Evolutionary conservation across 768 basidiomycete genomes (phyloP), one percentile per base, ranked within the genome.

Genomic region (Rickenella mellea): DNA sequence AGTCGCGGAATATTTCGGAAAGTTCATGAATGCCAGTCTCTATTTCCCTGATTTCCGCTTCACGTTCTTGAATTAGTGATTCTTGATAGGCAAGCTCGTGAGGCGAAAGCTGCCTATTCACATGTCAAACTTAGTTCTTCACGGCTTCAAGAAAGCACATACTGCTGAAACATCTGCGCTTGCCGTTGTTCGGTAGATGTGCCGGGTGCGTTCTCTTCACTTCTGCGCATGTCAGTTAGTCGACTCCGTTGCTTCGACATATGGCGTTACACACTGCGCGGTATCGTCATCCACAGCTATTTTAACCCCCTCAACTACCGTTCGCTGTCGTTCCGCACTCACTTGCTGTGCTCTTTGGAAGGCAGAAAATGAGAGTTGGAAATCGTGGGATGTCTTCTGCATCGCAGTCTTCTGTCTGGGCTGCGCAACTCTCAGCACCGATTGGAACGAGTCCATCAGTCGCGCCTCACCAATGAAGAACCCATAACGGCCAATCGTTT

Each of bases 41-140:
- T 40, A 99, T 99, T 57, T 97, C 92, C 39, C 86, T 78, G 42
- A 98, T 98, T 55, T 98, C 96, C 0, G 71, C 71, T 59, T 99
- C 94, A 14, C 96, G 83, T 57, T 99, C 96, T 40, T 84, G 81
- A 41, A 96, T 91, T 27, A 98, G 66, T 8, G 89, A 87, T 57
- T 99, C 94, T 60, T 98, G 96, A 58, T 93, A 93, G 11, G 89
- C 89, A 19, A 98, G 74, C 61, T 97, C 94, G 46, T 87, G 84
- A 0, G 88, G 86, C 2, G 86, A 89, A n/a, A 90, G 65, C 46
- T 83, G 81, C 5, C 66, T 66, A 54, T 87, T 81, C 22, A 87
- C 58, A 0, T 79, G 62, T 51, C 83, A 81, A 0, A 76, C 80
- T 56, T 84, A 83, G 44, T 78, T 7, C 12, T 19, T 20, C n/a